Base-by-base conservation (phyloP, 179 eudicot genomes). In the Silene noctiflora region DNA sequence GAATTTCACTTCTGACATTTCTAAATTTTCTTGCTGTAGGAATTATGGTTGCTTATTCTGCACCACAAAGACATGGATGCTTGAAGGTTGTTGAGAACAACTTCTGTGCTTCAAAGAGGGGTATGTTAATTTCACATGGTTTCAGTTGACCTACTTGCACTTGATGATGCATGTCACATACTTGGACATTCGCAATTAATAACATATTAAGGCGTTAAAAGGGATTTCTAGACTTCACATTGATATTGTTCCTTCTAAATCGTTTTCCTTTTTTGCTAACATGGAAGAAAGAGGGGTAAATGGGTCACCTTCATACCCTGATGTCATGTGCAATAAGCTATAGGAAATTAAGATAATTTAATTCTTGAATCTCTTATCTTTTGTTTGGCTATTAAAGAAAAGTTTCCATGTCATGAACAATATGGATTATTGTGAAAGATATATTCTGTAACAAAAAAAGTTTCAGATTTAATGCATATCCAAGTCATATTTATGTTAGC, bases 21-120 rank as follows among this genome's bases (percentile, higher is more conserved):
- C 51, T 24, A 79, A 21, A 66, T 56, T 69, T 72, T 62, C 31
- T 24, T 86, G 76, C 56, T 88, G 76, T 84, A 94, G 98, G 98
- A 58, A 76, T 94, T 62, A 20, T 77, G 79, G 97, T 94, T 72
- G 94, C 98, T 71, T 90, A 86, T 81, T 75, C 89, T 60, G 91
- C 96, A 22, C 94, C 97, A 35, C 81, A 80, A 72, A 88, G 94
- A 80, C 97, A 94, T 85, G 90, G 90, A 81, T 94, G 91, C 83
- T 86, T 94, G 77, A 92, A 83, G 82, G 91, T 94, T 73, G 98
- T 94, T 58, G 98, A 94, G 80, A 94, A 94, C 82, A 91, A 87
- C 80, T 92, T 86, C 73, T 94, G 98, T 83, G 89, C 98, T 78
- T 94, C 98, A 68, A 94, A 83, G 80, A 85, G 95, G 81, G 98